Conservation (phyloP, 768 basidiomycete species). For the Russula sp. region DNA sequence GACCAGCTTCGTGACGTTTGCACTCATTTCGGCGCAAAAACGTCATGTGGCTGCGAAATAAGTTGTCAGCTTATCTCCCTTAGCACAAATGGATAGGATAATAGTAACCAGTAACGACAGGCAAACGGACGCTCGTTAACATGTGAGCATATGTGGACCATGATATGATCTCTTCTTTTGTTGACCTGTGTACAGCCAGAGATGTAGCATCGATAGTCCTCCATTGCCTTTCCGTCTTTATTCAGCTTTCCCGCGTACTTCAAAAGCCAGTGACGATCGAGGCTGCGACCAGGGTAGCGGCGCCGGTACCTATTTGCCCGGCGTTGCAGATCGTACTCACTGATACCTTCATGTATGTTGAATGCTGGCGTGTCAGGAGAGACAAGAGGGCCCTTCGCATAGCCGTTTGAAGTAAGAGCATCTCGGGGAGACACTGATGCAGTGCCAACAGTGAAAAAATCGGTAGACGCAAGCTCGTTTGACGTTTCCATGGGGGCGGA, state of each 20-base stretch:
- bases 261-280: slow-evolving; percentile 59
- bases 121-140: slow-evolving; percentile 60
- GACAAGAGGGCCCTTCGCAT: not conserved
- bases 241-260: slow-evolving; percentile 64
- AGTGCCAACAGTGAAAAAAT: not conserved
- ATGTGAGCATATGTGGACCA: slow-evolving; percentile 68
- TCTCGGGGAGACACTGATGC: not conserved
- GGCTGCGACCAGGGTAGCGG: slow-evolving; percentile 48
- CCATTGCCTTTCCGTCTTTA: slow-evolving; percentile 44
- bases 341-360: slow-evolving; percentile 57
- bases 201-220: slow-evolving; percentile 63
- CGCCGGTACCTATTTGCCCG: slow-evolving; percentile 48
- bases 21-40: slow-evolving; percentile 74
- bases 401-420: not conserved
- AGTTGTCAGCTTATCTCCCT: slow-evolving; percentile 11
- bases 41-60: slow-evolving; percentile 41
- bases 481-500: not conserved
- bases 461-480: not conserved
- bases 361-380: slow-evolving; percentile 39
- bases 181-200: slow-evolving; percentile 59
- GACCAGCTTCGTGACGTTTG: slow-evolving; percentile 65
- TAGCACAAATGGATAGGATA: not conserved
- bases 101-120: slow-evolving; percentile 52
- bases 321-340: slow-evolving; percentile 44
- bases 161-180: slow-evolving; percentile 66